Conservation (phyloP, 2,329 filamentous ascomycete species). For the Venturia aucupariae region DNA sequence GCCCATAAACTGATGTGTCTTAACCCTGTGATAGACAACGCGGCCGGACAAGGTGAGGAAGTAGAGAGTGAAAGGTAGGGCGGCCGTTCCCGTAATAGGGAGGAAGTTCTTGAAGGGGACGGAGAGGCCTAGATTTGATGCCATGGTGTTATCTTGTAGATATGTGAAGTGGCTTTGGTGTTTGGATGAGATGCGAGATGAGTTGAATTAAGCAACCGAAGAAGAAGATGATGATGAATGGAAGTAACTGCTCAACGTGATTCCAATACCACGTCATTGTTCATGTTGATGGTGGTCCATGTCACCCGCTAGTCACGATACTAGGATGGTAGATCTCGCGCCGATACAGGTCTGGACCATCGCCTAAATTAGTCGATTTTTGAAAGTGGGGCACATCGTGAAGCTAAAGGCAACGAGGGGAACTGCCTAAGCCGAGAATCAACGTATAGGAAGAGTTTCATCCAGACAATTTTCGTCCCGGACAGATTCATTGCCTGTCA, state of each 20-base stretch:
- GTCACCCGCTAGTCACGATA: background rate
- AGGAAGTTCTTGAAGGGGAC: background rate
- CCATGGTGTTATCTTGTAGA: background rate
- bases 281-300: background rate
- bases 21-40: background rate
- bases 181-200: too few species aligned
- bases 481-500: too few species aligned
- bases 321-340: background rate
- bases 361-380: background rate
- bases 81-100: background rate
- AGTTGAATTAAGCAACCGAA: too few species aligned
- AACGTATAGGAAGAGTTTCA: too few species aligned
- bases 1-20: background rate
- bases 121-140: background rate
- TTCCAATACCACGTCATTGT: background rate
- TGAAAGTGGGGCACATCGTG: background rate
- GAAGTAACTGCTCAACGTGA: background rate
- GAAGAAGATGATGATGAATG: background rate
- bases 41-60: background rate
- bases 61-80: background rate
- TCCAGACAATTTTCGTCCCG: too few species aligned
- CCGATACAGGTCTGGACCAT: background rate
- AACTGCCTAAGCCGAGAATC: too few species aligned
- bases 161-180: background rate
- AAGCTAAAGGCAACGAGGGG: background rate